Conservation (phyloP, 345 rosid genomes). For the Lagerstroemia speciosa region DNA sequence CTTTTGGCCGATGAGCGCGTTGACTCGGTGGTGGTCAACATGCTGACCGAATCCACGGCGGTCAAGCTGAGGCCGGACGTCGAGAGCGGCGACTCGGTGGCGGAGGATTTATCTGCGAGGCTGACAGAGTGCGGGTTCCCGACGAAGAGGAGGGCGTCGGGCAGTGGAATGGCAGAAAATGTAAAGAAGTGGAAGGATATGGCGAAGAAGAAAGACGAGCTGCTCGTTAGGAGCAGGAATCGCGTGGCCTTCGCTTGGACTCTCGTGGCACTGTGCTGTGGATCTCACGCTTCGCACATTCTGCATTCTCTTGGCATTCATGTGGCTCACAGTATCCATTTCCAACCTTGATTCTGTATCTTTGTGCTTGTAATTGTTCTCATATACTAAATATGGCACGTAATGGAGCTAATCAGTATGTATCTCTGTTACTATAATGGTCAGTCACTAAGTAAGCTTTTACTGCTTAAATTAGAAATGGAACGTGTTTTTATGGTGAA, state of each 20-base stretch:
- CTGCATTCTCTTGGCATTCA: conserved; percentile 85
- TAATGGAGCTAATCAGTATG: not conserved
- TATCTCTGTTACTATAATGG: not conserved
- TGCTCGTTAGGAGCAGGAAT: conserved; percentile 63
- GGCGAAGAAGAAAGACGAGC: conserved; percentile 68
- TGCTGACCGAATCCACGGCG: conserved; percentile 87
- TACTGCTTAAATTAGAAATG: not conserved
- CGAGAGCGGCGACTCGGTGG: conserved; percentile 22
- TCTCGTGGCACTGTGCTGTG: conserved; percentile 88
- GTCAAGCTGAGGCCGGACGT: conserved; percentile 44
- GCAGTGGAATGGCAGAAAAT: conserved; percentile 63
- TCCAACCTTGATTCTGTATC: not conserved
- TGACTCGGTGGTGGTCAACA: conserved; percentile 76
- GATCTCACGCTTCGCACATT: conserved; percentile 82
- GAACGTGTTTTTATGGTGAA: not conserved
- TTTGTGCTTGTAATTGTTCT: not conserved
- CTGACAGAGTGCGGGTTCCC: conserved; percentile 80
- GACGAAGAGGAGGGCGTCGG: conserved; percentile 66
- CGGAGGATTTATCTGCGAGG: conserved; percentile 57
- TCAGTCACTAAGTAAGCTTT: not conserved
- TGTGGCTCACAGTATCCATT: conserved; percentile 54
- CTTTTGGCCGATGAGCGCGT: conserved; percentile 68
- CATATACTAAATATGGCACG: not conserved
- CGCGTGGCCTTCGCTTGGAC: conserved; percentile 93
- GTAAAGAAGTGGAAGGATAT: conserved; percentile 77